A percentile compares a stretch with the other conserved stretches of the same genome.
These are phyloP conservation scores for Marasmius oreades DNA, from an alignment of 1,284 basidiomycete genomes.

Conservation along the genomic window DNA sequence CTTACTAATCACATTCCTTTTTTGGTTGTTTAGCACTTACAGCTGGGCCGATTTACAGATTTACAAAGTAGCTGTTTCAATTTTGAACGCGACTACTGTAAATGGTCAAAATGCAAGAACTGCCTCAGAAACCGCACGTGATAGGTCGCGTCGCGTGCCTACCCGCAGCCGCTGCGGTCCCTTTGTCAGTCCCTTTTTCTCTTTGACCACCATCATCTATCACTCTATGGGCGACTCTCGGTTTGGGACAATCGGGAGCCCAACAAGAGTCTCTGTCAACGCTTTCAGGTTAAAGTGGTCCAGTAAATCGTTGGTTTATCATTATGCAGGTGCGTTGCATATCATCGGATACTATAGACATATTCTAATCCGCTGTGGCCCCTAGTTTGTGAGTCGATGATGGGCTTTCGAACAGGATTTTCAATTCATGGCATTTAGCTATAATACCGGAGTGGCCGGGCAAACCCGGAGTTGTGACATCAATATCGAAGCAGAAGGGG, in stretches of 20 bases:
- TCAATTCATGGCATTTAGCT: slow-evolving; percentile 10
- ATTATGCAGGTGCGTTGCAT: slow-evolving; percentile 11
- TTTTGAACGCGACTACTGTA: too few species aligned
- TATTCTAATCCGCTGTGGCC: too few species aligned
- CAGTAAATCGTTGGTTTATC: slow-evolving; percentile 4
- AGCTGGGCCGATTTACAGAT: too few species aligned
- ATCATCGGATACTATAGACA: too few species aligned
- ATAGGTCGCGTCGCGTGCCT: not conserved
- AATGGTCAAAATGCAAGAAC: not conserved
- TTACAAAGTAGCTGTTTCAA: too few species aligned
- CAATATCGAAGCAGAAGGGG: slow-evolving; percentile 22
- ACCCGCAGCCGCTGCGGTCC: not conserved
- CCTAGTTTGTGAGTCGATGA: slow-evolving; percentile 8
- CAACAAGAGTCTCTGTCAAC: slow-evolving; percentile 1
- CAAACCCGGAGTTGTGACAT: slow-evolving; percentile 8
- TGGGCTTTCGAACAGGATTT: not conserved
- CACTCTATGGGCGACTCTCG: not conserved
- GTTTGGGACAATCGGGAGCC: slow-evolving; percentile 4
- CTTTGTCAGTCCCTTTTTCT: not conserved
- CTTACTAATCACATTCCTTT: too few species aligned
- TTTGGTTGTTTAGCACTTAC: too few species aligned
- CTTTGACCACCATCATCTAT: not conserved
- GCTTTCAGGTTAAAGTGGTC: slow-evolving; percentile 10
- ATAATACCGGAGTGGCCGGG: slow-evolving; percentile 7
- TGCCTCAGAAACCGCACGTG: not conserved